Conservation (phyloP, 139 green algal species). For the Choricystis sp. region DNA sequence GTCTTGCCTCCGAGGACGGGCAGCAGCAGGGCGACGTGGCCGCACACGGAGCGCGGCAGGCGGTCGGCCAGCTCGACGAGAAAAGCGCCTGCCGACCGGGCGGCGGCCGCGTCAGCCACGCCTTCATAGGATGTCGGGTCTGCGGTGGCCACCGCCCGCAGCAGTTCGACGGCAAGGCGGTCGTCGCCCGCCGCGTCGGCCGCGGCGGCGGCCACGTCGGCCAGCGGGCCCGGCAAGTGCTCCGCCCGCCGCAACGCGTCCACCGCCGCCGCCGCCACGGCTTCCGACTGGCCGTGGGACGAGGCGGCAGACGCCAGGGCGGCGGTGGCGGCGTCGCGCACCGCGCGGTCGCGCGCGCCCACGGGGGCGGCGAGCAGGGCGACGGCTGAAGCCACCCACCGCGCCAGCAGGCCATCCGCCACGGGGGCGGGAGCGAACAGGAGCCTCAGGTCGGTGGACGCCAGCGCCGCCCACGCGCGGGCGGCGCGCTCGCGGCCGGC, state of each 20-base stretch:
- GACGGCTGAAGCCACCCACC: background rate
- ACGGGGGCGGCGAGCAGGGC: background rate
- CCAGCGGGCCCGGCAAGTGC: background rate
- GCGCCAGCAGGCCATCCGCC: slow-evolving; percentile 32
- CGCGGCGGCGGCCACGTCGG: background rate
- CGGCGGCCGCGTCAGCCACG: slow-evolving; percentile 24
- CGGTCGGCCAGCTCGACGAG: slow-evolving; percentile 33
- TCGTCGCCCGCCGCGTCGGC: background rate
- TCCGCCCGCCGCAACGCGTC: background rate
- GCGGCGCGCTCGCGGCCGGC: slow-evolving; percentile 3
- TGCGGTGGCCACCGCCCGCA: slow-evolving; percentile 45
- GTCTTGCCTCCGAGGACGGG: slow-evolving; percentile 52
- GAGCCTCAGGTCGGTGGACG: slow-evolving; percentile 33
- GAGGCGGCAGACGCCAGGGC: slow-evolving; percentile 12
- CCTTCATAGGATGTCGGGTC: slow-evolving; percentile 37
- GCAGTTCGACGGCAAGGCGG: slow-evolving; percentile 8
- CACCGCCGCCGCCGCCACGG: background rate
- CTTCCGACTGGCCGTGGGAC: slow-evolving; percentile 4
- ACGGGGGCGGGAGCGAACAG: slow-evolving; percentile 32
- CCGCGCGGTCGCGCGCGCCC: background rate
- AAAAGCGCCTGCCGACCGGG: slow-evolving; percentile 35
- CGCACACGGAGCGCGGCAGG: slow-evolving; percentile 18
- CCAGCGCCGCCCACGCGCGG: slow-evolving; percentile 42
- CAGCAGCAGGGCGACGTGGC: slow-evolving; percentile 34
- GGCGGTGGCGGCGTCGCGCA: background rate